Base-by-base conservation (phyloP, 495 filamentous ascomycete genomes). In the Trichoderma gamsii region DNA sequence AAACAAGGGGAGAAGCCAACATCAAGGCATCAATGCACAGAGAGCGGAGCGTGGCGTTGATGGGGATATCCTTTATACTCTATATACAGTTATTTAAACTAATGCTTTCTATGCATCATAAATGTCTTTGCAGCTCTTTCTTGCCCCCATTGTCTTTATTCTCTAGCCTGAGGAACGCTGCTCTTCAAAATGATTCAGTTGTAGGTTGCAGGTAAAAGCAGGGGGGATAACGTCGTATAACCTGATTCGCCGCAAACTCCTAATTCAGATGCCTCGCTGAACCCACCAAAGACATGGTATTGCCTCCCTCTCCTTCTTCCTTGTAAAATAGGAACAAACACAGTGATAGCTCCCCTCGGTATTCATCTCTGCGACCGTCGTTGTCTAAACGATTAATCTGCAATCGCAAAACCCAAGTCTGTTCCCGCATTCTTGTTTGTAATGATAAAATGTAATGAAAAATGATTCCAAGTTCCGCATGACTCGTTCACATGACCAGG, bases 401-500 rank as follows among this genome's bases (percentile, higher is more conserved):
- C 35, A 38, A 38, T 38, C 35, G 35, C 35, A 2, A 38, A 38
- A 7, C 35, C 35, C 35, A 38, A 38, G 35, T 9, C 8, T 38
- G 35, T 3, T 49, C 44, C n/a, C 44, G 43, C 43, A 46, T 46
- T 38, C 35, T 38, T 38, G 35, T 5, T 38, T 3, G 35, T 4
- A 29, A 4, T 38, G 35, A 38, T 38, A 9, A 38, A 38, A 38
- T 38, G 5, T 3, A 38, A 38, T 38, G 6, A 38, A 38, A 38
- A 38, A 38, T 38, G 35, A 2, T 38, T 38, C 35, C 6, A 27
- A 15, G 9, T 27, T 35, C 35, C 63, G 38, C 25, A 49, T 52
- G 41, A 4, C 41, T n/a, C 21, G 16, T n/a, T 70, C 66, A 83
- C 80, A 83, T 82, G 52, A 83, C 69, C 44, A 41, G 68, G 64